These are phyloP conservation scores for Salinomyces thailandicus DNA, from an alignment of 2,329 filamentous ascomycete genomes.

Conservation along the genomic window DNA sequence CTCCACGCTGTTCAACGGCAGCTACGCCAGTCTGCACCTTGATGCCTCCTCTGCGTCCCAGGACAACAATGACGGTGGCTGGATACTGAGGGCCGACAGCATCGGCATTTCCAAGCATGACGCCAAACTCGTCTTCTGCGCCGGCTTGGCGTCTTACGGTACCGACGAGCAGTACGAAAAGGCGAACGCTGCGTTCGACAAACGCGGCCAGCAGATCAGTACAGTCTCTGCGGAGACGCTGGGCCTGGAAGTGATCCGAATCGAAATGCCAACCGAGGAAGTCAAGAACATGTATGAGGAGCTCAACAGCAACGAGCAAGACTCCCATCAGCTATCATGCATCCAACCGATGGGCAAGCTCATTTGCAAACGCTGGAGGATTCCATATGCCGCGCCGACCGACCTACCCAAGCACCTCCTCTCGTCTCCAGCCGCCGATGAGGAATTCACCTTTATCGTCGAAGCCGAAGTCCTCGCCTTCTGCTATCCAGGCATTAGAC, in stretches of 20 bases:
- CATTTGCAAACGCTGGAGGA: conserved; percentile 40
- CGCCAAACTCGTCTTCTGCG: conserved; percentile 41
- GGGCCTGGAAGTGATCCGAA: conserved; percentile 31
- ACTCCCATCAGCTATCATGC: conserved; percentile 6
- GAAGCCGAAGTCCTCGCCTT: conserved; percentile 51
- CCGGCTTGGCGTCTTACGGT: conserved; percentile 40
- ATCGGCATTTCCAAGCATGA: conserved; percentile 34
- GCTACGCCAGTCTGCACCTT: conserved; percentile 24
- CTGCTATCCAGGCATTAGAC: conserved; percentile 49
- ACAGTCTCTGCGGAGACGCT: not conserved
- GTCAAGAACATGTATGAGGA: conserved; percentile 39
- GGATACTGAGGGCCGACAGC: conserved; percentile 13
- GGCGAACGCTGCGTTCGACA: not conserved
- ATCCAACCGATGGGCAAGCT: conserved; percentile 43
- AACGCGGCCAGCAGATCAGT: not conserved
- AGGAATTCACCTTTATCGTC: conserved; percentile 51
- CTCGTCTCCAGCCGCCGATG: conserved; percentile 15
- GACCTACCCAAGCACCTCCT: conserved; percentile 15
- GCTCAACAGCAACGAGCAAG: conserved; percentile 10
- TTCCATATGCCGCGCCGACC: conserved; percentile 26
- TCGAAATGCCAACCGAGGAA: conserved; percentile 39
- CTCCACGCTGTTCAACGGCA: conserved; percentile 55
- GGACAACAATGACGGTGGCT: conserved; percentile 26
- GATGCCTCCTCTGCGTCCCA: not conserved
- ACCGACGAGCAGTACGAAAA: conserved; percentile 17